A percentile compares a stretch with the other conserved stretches of the same genome.
phyloP scores from a whole-genome alignment of 805 yeast species.

The Naumovozyma dairenensis region DNA sequence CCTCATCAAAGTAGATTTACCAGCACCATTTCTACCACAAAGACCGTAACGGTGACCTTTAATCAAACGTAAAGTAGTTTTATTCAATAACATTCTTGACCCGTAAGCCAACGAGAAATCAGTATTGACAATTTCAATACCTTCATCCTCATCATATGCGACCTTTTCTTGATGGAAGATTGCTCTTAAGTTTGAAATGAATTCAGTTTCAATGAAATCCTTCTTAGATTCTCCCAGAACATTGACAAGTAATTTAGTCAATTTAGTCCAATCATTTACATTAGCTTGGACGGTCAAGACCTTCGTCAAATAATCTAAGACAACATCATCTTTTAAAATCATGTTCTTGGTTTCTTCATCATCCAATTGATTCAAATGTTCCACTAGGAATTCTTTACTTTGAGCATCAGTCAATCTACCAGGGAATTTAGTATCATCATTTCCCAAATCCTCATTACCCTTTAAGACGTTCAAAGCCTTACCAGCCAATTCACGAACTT shows the following conservation, averaged over 20 bases:
- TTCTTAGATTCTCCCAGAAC: slow-evolving; percentile 28
- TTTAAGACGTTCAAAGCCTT: slow-evolving; percentile 76
- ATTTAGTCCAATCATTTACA: slow-evolving; percentile 62
- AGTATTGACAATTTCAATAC: slow-evolving; percentile 84
- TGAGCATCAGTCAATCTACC: slow-evolving; percentile 57
- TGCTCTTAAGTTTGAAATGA: slow-evolving; percentile 42
- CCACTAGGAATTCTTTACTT: slow-evolving; percentile 37
- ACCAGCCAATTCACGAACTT: slow-evolving; percentile 85
- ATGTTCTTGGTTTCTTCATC: not conserved
- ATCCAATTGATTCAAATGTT: slow-evolving; percentile 11
- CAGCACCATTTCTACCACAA: slow-evolving; percentile 98
- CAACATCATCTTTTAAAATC: slow-evolving; percentile 19
- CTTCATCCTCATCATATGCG: slow-evolving; percentile 61
- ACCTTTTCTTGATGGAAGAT: slow-evolving; percentile 39
- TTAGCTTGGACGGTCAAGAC: slow-evolving; percentile 54
- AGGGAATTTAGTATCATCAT: slow-evolving; percentile 47
- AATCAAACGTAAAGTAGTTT: slow-evolving; percentile 75
- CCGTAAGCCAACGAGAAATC: slow-evolving; percentile 96
- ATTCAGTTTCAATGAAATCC: slow-evolving; percentile 30
- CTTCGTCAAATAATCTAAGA: slow-evolving; percentile 41
- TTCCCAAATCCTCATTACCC: slow-evolving; percentile 64
- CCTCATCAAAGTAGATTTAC: slow-evolving; percentile 95
- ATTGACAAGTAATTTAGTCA: slow-evolving; percentile 43
- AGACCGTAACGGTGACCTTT: slow-evolving; percentile 97
- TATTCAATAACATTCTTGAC: slow-evolving; percentile 90